Evolutionary conservation across 495 filamentous ascomycete species (phyloP).

Genomic region (Letharia columbiana): DNA sequence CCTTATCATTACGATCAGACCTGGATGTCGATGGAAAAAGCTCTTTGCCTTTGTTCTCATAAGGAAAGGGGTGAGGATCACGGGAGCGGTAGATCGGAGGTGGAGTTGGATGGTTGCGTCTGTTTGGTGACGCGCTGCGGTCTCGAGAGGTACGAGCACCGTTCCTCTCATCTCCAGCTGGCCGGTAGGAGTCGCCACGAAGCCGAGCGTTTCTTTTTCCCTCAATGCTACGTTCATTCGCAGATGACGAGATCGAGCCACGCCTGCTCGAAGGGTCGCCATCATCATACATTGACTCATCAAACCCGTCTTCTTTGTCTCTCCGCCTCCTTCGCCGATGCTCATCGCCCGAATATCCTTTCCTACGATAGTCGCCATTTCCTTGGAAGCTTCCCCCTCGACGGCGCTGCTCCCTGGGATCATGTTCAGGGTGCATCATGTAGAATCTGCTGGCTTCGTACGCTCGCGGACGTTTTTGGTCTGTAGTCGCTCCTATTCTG

Average conservation of each 20-base stretch:
- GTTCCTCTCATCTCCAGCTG: constrained; percentile 23
- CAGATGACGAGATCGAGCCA: constrained; percentile 27
- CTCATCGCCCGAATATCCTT: constrained; percentile 46
- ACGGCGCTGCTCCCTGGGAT: constrained; percentile 65
- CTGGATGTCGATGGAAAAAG: constrained; percentile 35
- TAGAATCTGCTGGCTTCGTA: constrained; percentile 81
- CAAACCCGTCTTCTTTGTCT: constrained; percentile 50
- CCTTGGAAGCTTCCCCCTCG: constrained; percentile 43
- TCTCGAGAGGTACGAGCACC: constrained; percentile 26
- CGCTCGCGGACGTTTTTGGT: constrained; percentile 70
- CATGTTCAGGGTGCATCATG: constrained; percentile 78
- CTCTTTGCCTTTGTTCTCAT: constrained; percentile 38
- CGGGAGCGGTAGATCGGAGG: constrained; percentile 12
- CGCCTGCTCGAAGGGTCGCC: constrained; percentile 25
- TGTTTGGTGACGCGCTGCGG: constrained; percentile 63
- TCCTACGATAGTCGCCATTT: constrained; percentile 50
- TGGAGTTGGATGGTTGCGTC: constrained; percentile 37
- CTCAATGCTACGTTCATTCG: constrained; percentile 29
- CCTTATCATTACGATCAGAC: neutral
- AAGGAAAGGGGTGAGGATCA: constrained; percentile 21
- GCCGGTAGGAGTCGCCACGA: constrained; percentile 17
- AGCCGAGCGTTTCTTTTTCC: neutral
- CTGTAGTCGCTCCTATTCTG: constrained; percentile 61
- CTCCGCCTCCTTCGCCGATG: constrained; percentile 38
- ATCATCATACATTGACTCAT: constrained; percentile 75